Conservation (phyloP, 1,139 yeast genomes). For the Chernovozyma aurita region DNA sequence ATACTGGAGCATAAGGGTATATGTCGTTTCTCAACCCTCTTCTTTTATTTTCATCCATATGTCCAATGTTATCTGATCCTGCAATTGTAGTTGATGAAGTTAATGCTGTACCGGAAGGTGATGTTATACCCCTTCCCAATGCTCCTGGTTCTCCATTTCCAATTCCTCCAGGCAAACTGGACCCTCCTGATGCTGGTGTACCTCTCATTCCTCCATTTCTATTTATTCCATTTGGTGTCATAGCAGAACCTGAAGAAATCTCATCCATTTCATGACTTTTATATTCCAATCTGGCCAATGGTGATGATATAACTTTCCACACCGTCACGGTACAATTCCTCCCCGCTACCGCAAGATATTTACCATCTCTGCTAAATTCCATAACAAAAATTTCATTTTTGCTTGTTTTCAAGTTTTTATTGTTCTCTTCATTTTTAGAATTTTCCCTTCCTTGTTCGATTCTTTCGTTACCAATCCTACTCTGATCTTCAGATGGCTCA, state of each 20-base stretch:
- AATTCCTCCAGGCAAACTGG: not conserved
- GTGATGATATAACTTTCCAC: conserved; percentile 78
- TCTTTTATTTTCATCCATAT: conserved; percentile 3
- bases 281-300: conserved; percentile 52
- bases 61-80: conserved; percentile 9
- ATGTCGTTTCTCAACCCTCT: conserved; percentile 9
- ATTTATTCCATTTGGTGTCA: conserved; percentile 9
- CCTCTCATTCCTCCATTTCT: not conserved
- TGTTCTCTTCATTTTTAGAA: not conserved
- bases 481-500: conserved; percentile 8
- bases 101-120: not conserved
- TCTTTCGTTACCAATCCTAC: conserved; percentile 2
- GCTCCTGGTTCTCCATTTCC: not conserved
- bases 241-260: not conserved
- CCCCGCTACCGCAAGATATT: conserved; percentile 80
- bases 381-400: conserved; percentile 62
- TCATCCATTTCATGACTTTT: conserved; percentile 16
- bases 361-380: conserved; percentile 76
- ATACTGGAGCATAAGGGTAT: conserved; percentile 67
- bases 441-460: conserved; percentile 2
- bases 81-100: not conserved
- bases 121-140: too few relatives aligned
- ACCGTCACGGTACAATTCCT: conserved; percentile 62
- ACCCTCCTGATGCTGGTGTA: not conserved
- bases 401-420: conserved; percentile 7